A percentile compares a stretch with the other conserved stretches of the same genome.
Evolutionary conservation across 169 alveolate species (phyloP).

Genomic region (Eimeria maxima): DNA sequence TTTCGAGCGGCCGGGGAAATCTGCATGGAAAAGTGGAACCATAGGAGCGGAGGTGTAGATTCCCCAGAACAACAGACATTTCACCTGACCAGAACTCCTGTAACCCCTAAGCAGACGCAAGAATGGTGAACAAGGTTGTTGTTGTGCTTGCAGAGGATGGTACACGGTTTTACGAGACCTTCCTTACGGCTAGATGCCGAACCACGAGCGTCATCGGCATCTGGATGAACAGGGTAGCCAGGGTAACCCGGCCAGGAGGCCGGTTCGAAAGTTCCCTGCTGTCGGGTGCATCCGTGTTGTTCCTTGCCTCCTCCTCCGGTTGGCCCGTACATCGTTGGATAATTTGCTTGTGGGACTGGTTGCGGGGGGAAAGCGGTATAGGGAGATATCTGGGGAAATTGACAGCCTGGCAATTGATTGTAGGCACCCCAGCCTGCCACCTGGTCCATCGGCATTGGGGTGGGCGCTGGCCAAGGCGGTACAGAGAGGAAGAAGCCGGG

Average conservation of each 20-base stretch:
- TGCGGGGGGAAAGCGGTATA: constrained; percentile 63
- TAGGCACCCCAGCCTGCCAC: constrained; percentile 34
- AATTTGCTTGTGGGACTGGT: constrained; percentile 8
- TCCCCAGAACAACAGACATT: not conserved
- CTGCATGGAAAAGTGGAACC: not conserved
- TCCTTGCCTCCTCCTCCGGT: not conserved
- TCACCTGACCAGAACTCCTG: not conserved
- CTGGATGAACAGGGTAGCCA: constrained; percentile 34
- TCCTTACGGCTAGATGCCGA: not conserved
- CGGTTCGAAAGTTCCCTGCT: constrained; percentile 20
- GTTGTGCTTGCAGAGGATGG: not conserved
- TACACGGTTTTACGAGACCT: not conserved
- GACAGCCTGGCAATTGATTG: not conserved
- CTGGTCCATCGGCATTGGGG: constrained; percentile 73
- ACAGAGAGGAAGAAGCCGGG: constrained; percentile 69
- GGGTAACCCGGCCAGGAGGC: constrained; percentile 43
- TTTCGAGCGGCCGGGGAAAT: not conserved
- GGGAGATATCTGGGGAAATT: constrained; percentile 53
- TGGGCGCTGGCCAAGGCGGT: constrained; percentile 76
- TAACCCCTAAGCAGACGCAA: not conserved
- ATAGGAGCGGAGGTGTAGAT: not conserved
- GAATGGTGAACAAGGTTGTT: not conserved
- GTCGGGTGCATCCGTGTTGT: not conserved
- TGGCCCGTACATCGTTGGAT: constrained; percentile 53
- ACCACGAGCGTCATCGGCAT: constrained; percentile 29